Evolutionary conservation across 208 protist species (phyloP).

Genomic region (Crithidia thermophila): DNA sequence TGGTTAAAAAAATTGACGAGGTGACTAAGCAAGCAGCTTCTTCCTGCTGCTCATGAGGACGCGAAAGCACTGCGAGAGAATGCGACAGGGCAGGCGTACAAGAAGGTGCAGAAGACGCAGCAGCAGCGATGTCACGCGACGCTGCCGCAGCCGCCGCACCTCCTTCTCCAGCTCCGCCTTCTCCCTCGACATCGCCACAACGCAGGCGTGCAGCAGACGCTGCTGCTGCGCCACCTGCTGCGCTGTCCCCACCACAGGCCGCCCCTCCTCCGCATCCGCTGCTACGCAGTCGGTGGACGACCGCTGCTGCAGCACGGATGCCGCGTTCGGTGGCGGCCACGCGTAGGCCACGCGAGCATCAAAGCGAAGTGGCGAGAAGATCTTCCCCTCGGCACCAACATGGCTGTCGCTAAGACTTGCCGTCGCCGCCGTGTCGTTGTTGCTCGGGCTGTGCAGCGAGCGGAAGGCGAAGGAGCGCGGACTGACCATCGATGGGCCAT

Average conservation of each 20-base stretch:
- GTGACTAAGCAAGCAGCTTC: no score
- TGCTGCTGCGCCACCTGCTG: slow-evolving; percentile 14
- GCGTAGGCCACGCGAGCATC: neutral
- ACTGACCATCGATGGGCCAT: neutral
- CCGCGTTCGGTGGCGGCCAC: no score
- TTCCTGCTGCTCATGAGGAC: neutral
- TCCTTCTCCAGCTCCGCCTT: neutral
- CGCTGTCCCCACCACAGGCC: neutral
- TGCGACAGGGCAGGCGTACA: slow-evolving; percentile 4
- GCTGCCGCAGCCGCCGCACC: neutral
- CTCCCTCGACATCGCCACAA: slow-evolving; percentile 13
- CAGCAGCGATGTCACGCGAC: neutral
- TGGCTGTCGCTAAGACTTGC: slow-evolving; percentile 5
- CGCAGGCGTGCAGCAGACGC: slow-evolving; percentile 22
- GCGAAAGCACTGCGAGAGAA: neutral
- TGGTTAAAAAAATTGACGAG: neutral
- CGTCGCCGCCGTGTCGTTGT: neutral
- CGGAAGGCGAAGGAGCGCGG: slow-evolving; percentile 4
- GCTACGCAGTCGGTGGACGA: neutral
- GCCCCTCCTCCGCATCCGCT: neutral
- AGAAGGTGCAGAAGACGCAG: slow-evolving; percentile 4
- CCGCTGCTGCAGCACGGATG: slow-evolving; percentile 1
- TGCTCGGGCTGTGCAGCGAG: neutral
- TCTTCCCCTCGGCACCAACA: slow-evolving; percentile 7
- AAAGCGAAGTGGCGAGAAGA: slow-evolving; percentile 25